These are phyloP conservation scores for Hamamelis virginiana DNA, from an alignment of 164 flowering plant genomes.

Conservation along the genomic window DNA sequence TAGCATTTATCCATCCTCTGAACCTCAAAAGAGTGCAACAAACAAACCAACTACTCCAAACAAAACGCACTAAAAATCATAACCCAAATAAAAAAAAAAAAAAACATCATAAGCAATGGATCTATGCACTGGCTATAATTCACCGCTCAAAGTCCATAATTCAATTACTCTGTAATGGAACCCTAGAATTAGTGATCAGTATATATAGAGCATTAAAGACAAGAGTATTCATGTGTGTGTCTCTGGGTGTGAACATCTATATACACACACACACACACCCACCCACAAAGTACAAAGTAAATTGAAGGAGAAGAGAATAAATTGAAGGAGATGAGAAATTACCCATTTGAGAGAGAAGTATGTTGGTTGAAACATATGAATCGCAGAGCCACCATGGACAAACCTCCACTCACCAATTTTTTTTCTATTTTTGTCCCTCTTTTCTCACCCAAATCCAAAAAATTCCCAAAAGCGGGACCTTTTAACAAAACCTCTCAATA, in stretches of 20 bases:
- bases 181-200: constrained; percentile 22
- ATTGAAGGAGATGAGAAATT: constrained; percentile 1
- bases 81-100: constrained; percentile 2
- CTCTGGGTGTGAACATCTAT: too few relatives aligned
- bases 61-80: background rate
- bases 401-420: constrained; percentile 26
- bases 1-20: too few relatives aligned
- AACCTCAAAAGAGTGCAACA: background rate
- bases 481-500: constrained; percentile 25
- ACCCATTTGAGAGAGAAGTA: constrained; percentile 22
- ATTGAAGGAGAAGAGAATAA: too few relatives aligned
- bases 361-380: constrained; percentile 26
- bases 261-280: too few relatives aligned
- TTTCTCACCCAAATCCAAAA: constrained; percentile 33
- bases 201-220: constrained; percentile 5
- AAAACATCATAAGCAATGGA: background rate
- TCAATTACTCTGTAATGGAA: constrained; percentile 15
- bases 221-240: background rate
- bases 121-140: constrained; percentile 15
- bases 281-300: too few relatives aligned
- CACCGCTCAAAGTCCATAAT: background rate
- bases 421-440: constrained; percentile 15
- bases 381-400: constrained; percentile 36
- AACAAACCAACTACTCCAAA: background rate
- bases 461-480: constrained; percentile 28